Evolutionary conservation across 768 basidiomycete species (phyloP), one percentile per base, ranked within the genome.

Genomic region (Daedalea quercina): DNA sequence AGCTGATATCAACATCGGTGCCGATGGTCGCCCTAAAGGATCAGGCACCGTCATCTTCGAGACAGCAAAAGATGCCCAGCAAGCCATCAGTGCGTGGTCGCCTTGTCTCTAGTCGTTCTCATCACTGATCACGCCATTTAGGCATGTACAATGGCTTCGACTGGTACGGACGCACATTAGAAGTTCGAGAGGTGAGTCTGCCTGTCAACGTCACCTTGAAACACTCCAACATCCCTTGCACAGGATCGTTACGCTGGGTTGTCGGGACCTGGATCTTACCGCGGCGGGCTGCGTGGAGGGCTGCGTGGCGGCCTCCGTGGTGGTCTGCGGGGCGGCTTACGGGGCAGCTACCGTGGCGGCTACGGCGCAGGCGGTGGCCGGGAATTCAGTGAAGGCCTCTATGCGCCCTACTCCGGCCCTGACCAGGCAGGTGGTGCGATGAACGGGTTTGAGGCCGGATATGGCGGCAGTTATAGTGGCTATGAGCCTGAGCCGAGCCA

Each of bases 41-140:
- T 95, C 90, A 48, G 95, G 95, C n/a, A 96, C 93, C 0, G 95
- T 98, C 13, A 90, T 97, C 12, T 97, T 94, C 63, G 91, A 94
- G 68, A 91, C 87, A 1, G 68, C 88, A 13, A 89, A 90, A 61
- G 94, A 95, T 69, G 95, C 95, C 11, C 79, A 82, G 59, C 87
- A 91, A 63, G 94, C 94, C 11, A 94, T 98, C 64, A 82, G 93
- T 93, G 59, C 28, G 89, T 79, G 12, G 11, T 33, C 15, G 19
- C 23, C 6, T 23, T 23, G 22, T 17, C 41, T 26, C 9, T 22
- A 28, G 34, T 8, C 37, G 28, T 17, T 2, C 43, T 2, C 20
- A 31, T n/a, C 13, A 24, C 47, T 63, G 4, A 54, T 50, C 15
- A 4, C 11, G 26, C 42, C 3, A 34, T 31, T 20, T 58, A 96